phyloP scores from a whole-genome alignment of 352 stramenopile species.

The Globisporangium cederbergense region DNA sequence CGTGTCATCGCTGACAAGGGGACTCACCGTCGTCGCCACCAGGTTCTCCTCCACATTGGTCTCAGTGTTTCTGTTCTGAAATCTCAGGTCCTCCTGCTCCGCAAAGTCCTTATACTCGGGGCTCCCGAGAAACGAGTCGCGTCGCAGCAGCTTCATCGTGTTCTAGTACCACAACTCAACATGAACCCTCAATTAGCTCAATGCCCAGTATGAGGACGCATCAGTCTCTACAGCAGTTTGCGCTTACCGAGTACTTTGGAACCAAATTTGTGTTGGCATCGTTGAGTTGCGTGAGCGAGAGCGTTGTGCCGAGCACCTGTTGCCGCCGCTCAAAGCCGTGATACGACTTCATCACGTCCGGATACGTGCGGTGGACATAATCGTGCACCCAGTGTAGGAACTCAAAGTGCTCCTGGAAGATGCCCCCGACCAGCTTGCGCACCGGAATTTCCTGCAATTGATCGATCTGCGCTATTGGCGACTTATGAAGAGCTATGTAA shows the following conservation, averaged over 20 bases:
- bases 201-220: not conserved
- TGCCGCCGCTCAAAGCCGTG: slow-evolving; percentile 53
- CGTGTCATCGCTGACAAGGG: slow-evolving; percentile 6
- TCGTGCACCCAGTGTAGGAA: slow-evolving; percentile 83
- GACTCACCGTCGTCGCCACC: not conserved
- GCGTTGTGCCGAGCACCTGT: slow-evolving; percentile 30
- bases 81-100: not conserved
- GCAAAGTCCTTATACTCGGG: slow-evolving; percentile 1
- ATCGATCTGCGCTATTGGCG: not conserved
- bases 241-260: slow-evolving; percentile 45
- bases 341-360: slow-evolving; percentile 51
- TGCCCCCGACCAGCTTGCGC: slow-evolving; percentile 56
- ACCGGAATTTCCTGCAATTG: slow-evolving; percentile 52
- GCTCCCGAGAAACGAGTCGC: slow-evolving; percentile 20
- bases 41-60: not conserved
- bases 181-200: not conserved
- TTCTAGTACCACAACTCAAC: slow-evolving; percentile 22
- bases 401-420: slow-evolving; percentile 83
- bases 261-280: slow-evolving; percentile 58
- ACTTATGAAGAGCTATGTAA: not conserved
- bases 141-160: slow-evolving; percentile 26
- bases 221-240: not conserved
- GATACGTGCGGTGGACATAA: slow-evolving; percentile 71
- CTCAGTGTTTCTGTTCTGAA: not conserved
- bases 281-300: slow-evolving; percentile 28